Evolutionary conservation across 805 yeast genomes (phyloP).

Genomic region (Myxozyma kluyveri): DNA sequence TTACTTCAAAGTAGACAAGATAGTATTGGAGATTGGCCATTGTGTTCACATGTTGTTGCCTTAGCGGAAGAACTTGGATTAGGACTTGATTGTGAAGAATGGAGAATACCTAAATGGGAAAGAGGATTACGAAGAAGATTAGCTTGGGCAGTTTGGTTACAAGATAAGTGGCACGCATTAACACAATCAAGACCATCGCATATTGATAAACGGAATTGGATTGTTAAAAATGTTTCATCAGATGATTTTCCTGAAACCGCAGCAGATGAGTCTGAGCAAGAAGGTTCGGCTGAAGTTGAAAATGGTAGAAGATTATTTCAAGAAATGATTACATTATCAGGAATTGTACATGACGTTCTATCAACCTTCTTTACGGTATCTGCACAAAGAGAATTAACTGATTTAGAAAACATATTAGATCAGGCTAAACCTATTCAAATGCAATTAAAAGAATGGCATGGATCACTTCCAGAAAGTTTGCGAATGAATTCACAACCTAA

Average conservation of each 20-base stretch:
- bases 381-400: conserved; percentile 55
- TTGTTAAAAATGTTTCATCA: conserved; percentile 61
- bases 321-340: conserved; percentile 62
- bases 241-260: conserved; percentile 33
- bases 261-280: conserved; percentile 35
- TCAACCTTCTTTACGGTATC: conserved; percentile 68
- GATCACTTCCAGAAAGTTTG: conserved; percentile 36
- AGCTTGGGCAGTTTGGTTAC: conserved; percentile 94
- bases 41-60: conserved; percentile 59
- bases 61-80: conserved; percentile 87
- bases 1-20: conserved; percentile 53
- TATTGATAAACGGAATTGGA: conserved; percentile 73
- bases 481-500: conserved; percentile 43
- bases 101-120: conserved; percentile 97
- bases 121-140: conserved; percentile 79
- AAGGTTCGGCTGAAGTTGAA: conserved; percentile 64
- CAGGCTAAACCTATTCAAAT: conserved; percentile 51
- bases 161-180: conserved; percentile 86
- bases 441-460: conserved; percentile 40
- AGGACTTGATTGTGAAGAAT: conserved; percentile 80
- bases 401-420: conserved; percentile 65
- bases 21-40: conserved; percentile 28
- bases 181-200: conserved; percentile 85
- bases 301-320: conserved; percentile 69
- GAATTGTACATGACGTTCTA: conserved; percentile 68